Conservation (phyloP, 805 yeast species). For the Lipomyces orientalis region DNA sequence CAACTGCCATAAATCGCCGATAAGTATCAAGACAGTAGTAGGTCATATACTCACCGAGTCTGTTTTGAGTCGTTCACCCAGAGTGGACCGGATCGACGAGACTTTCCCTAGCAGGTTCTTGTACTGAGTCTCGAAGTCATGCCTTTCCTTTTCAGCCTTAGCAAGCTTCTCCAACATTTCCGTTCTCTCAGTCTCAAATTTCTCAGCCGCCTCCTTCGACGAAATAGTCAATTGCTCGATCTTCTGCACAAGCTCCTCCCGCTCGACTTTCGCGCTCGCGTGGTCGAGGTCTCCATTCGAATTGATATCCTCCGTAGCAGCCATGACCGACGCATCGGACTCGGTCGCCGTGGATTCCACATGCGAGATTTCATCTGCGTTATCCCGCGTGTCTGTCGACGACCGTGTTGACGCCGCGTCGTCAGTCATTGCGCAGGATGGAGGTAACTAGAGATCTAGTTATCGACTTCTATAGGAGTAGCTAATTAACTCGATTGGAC, state of each 20-base stretch:
- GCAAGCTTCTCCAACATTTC: conserved; percentile 63
- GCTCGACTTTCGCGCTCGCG: conserved; percentile 10
- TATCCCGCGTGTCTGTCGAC: conserved; percentile 2
- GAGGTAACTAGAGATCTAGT: background rate
- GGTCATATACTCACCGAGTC: conserved; percentile 41
- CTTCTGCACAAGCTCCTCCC: conserved; percentile 15
- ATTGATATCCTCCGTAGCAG: background rate
- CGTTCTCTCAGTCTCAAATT: conserved; percentile 7
- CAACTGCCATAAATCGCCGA: background rate
- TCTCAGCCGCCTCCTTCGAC: conserved; percentile 9
- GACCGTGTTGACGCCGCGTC: background rate
- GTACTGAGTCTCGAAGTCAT: conserved; percentile 51
- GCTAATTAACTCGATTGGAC: background rate
- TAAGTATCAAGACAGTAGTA: background rate
- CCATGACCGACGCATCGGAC: background rate
- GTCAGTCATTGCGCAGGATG: background rate
- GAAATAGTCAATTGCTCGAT: conserved; percentile 2
- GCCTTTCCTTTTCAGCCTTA: conserved; percentile 54
- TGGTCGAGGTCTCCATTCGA: background rate
- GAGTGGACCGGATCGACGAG: conserved; percentile 46
- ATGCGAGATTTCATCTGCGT: background rate
- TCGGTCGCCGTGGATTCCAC: conserved; percentile 1
- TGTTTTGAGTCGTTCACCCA: conserved; percentile 54
- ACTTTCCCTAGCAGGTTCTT: conserved; percentile 47
- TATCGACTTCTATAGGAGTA: background rate